These are phyloP conservation scores for Penicillium malachiteum DNA, from an alignment of 495 filamentous ascomycete genomes.

Conservation along the genomic window DNA sequence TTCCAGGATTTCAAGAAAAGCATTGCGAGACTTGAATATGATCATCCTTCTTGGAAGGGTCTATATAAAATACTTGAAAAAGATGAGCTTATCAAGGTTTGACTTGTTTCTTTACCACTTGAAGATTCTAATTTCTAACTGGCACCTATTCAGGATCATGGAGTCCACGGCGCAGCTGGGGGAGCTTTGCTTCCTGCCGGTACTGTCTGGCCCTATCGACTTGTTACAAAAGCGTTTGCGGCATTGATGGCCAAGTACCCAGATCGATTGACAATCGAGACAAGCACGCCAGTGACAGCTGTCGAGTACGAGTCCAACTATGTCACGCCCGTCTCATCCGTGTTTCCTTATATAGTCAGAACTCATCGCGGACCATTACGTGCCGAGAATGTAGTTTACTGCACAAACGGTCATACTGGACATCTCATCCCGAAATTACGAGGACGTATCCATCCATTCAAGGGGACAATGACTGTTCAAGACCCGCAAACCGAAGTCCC, in stretches of 20 bases:
- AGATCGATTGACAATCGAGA: constrained; percentile 70
- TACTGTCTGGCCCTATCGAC: constrained; percentile 78
- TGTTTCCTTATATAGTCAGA: constrained; percentile 37
- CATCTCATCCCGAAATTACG: constrained; percentile 66
- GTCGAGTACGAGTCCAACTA: constrained; percentile 17
- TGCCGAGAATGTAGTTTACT: constrained; percentile 61
- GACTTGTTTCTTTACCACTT: neutral
- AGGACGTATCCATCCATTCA: constrained; percentile 73
- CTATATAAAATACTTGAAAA: constrained; percentile 30
- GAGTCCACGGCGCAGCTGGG: constrained; percentile 45
- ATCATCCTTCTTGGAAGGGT: constrained; percentile 27
- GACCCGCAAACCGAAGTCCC: constrained; percentile 43
- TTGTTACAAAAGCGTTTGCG: constrained; percentile 66
- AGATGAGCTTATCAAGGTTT: constrained; percentile 19
- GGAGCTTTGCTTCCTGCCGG: constrained; percentile 47
- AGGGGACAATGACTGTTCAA: constrained; percentile 72
- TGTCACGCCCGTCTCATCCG: constrained; percentile 6
- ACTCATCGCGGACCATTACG: constrained; percentile 64
- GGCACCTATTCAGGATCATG: constrained; percentile 19
- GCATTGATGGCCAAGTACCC: constrained; percentile 45
- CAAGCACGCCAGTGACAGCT: constrained; percentile 62
- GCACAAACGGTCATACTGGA: constrained; percentile 78
- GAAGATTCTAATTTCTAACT: neutral
- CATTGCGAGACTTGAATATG: constrained; percentile 22
- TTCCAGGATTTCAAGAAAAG: constrained; percentile 27